A percentile compares a stretch with the other conserved stretches of the same genome.
These are phyloP conservation scores for Talaromyces ruber DNA, from an alignment of 495 filamentous ascomycete genomes.

Conservation along the genomic window DNA sequence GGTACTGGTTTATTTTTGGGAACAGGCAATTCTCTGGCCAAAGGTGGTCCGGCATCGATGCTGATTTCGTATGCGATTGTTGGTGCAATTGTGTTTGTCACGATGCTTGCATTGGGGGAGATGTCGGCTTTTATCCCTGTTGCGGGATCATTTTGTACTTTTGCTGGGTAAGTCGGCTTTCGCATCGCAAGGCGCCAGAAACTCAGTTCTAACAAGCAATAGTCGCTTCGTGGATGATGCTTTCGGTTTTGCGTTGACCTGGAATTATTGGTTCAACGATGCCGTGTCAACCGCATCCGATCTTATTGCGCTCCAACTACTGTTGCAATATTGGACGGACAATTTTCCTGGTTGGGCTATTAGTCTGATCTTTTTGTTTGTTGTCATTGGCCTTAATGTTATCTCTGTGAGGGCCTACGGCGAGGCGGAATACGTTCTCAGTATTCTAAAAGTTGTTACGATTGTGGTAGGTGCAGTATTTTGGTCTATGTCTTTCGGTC, in stretches of 20 bases:
- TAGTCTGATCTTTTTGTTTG: conserved; percentile 43
- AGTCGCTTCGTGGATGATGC: conserved; percentile 60
- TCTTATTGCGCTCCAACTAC: conserved; percentile 43
- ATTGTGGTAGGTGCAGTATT: conserved; percentile 32
- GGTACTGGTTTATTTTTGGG: conserved; percentile 72
- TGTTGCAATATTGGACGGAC: conserved; percentile 45
- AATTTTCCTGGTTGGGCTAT: conserved; percentile 43
- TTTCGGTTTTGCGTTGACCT: conserved; percentile 66
- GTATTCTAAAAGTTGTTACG: conserved; percentile 46
- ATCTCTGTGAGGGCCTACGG: conserved; percentile 45
- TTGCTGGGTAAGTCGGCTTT: conserved; percentile 32
- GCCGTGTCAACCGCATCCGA: conserved; percentile 47
- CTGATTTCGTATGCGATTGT: conserved; percentile 58
- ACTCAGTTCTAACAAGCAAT: conserved; percentile 3
- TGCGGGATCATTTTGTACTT: conserved; percentile 43
- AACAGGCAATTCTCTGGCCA: conserved; percentile 54
- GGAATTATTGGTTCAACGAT: conserved; percentile 62
- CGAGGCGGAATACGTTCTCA: conserved; percentile 49
- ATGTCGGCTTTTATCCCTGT: conserved; percentile 43
- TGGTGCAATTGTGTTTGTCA: conserved; percentile 40
- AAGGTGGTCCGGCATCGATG: conserved; percentile 57
- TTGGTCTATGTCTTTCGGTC: not conserved
- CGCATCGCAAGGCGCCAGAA: not conserved
- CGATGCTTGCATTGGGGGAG: conserved; percentile 42
- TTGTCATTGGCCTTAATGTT: conserved; percentile 40